Evolutionary conservation across 2,329 filamentous ascomycete species (phyloP), one percentile per base, ranked within the genome.

Genomic region (Sclerotinia glacialis): DNA sequence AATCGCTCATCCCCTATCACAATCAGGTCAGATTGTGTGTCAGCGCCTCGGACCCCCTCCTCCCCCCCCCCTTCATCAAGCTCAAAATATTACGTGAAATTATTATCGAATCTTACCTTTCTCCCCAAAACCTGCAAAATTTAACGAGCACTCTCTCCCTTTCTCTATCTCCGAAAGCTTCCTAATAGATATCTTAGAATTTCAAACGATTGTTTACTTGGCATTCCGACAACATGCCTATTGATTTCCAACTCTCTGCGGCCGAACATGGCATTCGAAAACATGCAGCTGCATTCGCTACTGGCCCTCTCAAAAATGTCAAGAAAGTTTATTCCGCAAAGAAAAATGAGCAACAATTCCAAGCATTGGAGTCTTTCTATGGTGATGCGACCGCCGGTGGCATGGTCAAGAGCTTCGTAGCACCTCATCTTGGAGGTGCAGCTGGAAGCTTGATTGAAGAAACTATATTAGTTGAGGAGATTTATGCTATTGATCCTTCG

Each of bases 391-490:
- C 80, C 5, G 67, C 74, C 7, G 78, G 76, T 2, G 83, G 82
- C 0, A 69, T 84, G 3, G 75, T 86, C 72, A 81, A 80, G 69
- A 80, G 78, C 12, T 79, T 83, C 65, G 75, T 86, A 9, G 77
- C 82, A 1, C 72, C 76, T 4, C 61, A 76, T 2, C 75, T 83
- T 7, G 83, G 83, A 40, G 84, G 84, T 21, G 55, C 59, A 1
- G 79, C 78, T 6, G 78, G 77, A 0, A 78, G 76, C 11, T 75
- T 85, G 0, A 66, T 83, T 8, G 82, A 85, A 62, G 78, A 81
- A 0, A 79, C 81, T 0, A 78, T 86, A 50, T 69, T 83, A 18
- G 79, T 84, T 0, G 83, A 86, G 69, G 83, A 86, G 68, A 78
- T 83, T 67, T 85, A 82, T 69, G 76, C 80, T 1, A 79, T 82